Percentiles rank a stretch among this genome's conserved stretches.
These are phyloP conservation scores for Penicillium pancosmium DNA, from an alignment of 495 filamentous ascomycete species.

Conservation along the genomic window DNA sequence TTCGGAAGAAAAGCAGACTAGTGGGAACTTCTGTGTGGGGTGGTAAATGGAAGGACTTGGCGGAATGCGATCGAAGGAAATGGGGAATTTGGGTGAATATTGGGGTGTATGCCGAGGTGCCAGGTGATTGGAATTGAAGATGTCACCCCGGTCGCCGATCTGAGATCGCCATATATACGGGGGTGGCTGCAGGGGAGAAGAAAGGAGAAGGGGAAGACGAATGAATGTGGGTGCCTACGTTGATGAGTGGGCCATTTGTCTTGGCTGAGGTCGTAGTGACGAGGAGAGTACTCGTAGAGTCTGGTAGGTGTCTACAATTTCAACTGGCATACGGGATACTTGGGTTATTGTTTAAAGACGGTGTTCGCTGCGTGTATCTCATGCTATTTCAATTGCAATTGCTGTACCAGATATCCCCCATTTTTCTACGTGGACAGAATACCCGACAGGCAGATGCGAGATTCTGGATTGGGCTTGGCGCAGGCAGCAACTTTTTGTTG, in stretches of 20 bases:
- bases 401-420: neutral
- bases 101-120: neutral
- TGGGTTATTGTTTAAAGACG: too few relatives aligned
- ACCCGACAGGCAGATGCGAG: neutral
- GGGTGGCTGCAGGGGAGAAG: neutral
- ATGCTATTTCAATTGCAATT: too few relatives aligned
- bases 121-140: neutral
- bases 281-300: too few relatives aligned
- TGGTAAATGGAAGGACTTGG: neutral
- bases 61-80: neutral
- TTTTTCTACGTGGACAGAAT: neutral
- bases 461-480: neutral
- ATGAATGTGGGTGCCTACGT: constrained; percentile 16
- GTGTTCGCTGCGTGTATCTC: too few relatives aligned
- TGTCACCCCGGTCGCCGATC: neutral
- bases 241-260: neutral
- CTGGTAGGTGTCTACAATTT: too few relatives aligned
- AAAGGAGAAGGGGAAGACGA: neutral
- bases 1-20: too few relatives aligned
- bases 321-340: too few relatives aligned
- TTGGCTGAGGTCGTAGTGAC: neutral
- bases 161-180: neutral
- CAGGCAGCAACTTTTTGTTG: constrained; percentile 1
- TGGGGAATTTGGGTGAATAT: neutral
- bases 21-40: too few relatives aligned